Evolutionary conservation across 2,329 filamentous ascomycete species (phyloP).

Genomic region (Cladophialophora bantiana): DNA sequence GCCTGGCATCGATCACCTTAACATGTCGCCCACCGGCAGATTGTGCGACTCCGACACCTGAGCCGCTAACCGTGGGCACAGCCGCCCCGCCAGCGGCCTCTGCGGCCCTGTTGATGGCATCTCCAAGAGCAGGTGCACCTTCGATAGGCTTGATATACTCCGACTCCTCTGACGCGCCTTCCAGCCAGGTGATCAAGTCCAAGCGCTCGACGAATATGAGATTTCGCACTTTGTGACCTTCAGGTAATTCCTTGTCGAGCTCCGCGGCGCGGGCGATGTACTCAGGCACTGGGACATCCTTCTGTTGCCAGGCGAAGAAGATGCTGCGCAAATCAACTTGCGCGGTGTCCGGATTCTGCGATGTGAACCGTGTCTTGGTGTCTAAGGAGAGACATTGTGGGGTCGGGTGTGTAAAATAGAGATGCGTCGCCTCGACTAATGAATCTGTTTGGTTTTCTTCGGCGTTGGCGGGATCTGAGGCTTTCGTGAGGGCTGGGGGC

Average conservation of each 20-base stretch:
- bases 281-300: conserved; percentile 85
- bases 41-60: conserved; percentile 49
- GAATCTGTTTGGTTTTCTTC: conserved; percentile 65
- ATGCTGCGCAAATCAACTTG: conserved; percentile 89
- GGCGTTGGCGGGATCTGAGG: conserved; percentile 66
- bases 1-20: conserved; percentile 78
- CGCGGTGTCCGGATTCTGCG: conserved; percentile 63
- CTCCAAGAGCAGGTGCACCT: conserved; percentile 59
- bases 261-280: conserved; percentile 85
- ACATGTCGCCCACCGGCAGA: conserved; percentile 56
- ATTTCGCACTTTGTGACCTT: conserved; percentile 76
- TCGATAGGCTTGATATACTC: conserved; percentile 90
- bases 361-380: conserved; percentile 83
- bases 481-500: conserved; percentile 75
- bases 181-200: conserved; percentile 91
- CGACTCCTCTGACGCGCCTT: conserved; percentile 86
- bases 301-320: conserved; percentile 95
- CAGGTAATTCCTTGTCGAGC: conserved; percentile 76
- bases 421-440: conserved; percentile 77
- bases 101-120: conserved; percentile 55
- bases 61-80: conserved; percentile 48
- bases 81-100: conserved; percentile 60
- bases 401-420: conserved; percentile 70
- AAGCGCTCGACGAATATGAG: conserved; percentile 89
- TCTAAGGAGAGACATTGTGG: conserved; percentile 72